A percentile compares a stretch with the other conserved stretches of the same genome.
Conservation (phyloP, 305 asterid genomes). For the Euphrasia arctica region DNA sequence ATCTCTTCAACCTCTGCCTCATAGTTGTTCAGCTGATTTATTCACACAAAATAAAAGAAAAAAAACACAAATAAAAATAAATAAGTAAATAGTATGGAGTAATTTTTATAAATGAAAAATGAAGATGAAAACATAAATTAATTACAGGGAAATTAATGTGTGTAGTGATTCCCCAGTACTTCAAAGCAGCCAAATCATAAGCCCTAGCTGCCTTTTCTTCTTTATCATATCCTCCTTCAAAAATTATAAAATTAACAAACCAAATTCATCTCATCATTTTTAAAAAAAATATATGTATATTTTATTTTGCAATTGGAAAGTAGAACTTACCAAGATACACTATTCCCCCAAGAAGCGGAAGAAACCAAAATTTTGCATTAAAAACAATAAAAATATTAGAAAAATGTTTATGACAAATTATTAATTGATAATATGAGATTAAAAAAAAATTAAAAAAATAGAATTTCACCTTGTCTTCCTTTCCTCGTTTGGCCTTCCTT, state of each 20-base stretch:
- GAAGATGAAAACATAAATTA: background rate
- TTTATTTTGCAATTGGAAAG: slow-evolving; percentile 1
- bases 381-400: slow-evolving; percentile 3
- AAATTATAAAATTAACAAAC: background rate
- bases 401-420: too few relatives aligned
- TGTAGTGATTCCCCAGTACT: slow-evolving; percentile 85
- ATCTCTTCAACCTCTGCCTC: slow-evolving; percentile 77
- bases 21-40: slow-evolving; percentile 47
- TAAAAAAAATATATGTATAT: too few relatives aligned
- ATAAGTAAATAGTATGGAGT: background rate
- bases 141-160: slow-evolving; percentile 72
- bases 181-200: slow-evolving; percentile 84
- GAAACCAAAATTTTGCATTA: slow-evolving; percentile 19
- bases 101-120: background rate
- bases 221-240: slow-evolving; percentile 73
- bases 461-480: slow-evolving; percentile 72
- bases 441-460: background rate
- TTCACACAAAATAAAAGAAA: background rate
- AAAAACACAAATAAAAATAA: background rate
- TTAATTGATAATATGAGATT: background rate
- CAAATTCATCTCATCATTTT: background rate
- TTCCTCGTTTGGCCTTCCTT: slow-evolving; percentile 90
- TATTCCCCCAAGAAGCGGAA: slow-evolving; percentile 30
- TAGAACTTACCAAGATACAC: slow-evolving; percentile 66
- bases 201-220: slow-evolving; percentile 90